These are phyloP conservation scores for Malassezia arunalokei DNA, from an alignment of 1,284 basidiomycete species.

Conservation along the genomic window DNA sequence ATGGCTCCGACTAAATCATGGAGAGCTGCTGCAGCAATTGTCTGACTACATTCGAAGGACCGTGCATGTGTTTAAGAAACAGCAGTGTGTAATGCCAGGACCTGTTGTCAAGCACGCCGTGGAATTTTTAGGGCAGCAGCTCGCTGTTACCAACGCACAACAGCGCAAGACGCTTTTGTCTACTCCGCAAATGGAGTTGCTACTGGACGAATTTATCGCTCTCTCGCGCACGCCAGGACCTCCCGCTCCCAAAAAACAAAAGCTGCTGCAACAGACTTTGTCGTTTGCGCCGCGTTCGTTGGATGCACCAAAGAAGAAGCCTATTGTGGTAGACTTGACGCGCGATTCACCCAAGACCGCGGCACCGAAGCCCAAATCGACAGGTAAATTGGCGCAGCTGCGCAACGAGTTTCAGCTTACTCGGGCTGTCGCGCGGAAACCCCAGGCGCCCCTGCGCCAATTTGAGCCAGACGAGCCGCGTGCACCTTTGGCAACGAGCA, in stretches of 20 bases:
- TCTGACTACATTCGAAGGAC: slow-evolving; percentile 32
- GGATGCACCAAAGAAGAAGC: not conserved
- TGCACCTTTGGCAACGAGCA: slow-evolving; percentile 31
- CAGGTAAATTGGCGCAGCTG: slow-evolving; percentile 24
- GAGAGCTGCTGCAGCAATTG: slow-evolving; percentile 38
- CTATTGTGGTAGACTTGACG: slow-evolving; percentile 10
- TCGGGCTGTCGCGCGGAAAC: slow-evolving; percentile 18
- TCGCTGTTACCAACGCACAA: slow-evolving; percentile 21
- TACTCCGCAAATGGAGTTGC: slow-evolving; percentile 29
- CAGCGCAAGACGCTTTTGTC: slow-evolving; percentile 30
- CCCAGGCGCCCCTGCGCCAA: slow-evolving; percentile 21
- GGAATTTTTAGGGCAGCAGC: slow-evolving; percentile 33
- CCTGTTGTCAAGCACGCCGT: slow-evolving; percentile 27
- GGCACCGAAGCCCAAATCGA: slow-evolving; percentile 9
- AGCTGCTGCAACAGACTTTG: slow-evolving; percentile 16
- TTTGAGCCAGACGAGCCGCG: slow-evolving; percentile 21
- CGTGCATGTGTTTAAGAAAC: slow-evolving; percentile 24
- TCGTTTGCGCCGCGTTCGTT: not conserved
- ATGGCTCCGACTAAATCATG: slow-evolving; percentile 45
- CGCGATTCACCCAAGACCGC: not conserved
- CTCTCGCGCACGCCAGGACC: slow-evolving; percentile 16
- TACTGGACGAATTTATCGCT: slow-evolving; percentile 18
- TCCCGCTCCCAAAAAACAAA: slow-evolving; percentile 2
- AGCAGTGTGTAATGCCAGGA: slow-evolving; percentile 21
- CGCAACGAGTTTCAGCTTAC: slow-evolving; percentile 26